Evolutionary conservation across 768 basidiomycete genomes (phyloP), one percentile per base, ranked within the genome.

Genomic region (Serendipita sp.): DNA sequence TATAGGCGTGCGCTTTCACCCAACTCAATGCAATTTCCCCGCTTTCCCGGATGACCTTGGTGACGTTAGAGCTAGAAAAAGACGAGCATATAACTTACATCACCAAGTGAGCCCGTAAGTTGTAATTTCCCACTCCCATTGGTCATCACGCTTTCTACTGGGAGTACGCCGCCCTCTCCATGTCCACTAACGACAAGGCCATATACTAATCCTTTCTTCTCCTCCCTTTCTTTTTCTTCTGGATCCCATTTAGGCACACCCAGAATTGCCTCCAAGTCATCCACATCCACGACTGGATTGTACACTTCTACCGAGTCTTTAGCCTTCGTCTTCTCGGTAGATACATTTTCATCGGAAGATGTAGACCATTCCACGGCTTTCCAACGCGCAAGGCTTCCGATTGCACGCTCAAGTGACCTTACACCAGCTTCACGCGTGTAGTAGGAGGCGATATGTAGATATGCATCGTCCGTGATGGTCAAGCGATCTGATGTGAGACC

Each of bases 371-470:
- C 87, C 3, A 97, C 94, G 0, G 91, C 93, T 70, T 96, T 96
- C 68, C 80, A 86, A 36, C 93, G 76, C n/a, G 87, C 87, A n/a
- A 97, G 85, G 27, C 85, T 80, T 2, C 90, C 91, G 45, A 97
- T 83, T 1, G 88, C 83, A 11, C 93, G 82, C 69, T 96, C 93
- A 15, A 95, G 80, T 50, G 83, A 84, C 40, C 94, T 83, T n/a
- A 97, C 93, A 37, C 94, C 94, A 0, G 92, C 91, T 73, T 97
- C 93, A 3, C 89, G 79, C 1, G 93, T 94, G 69, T 91, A 94
- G 23, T 83, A 78, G 1, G 85, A 87, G 18, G 86, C 84, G 58
- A 95, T 80, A 62, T 82, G 80, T 63, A 85, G 73, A 34, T 95
- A 72, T 0, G 86, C 84, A 8, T 83, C 81, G 62, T 91, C 85